Evolutionary conservation across 441 rosid species (phyloP).

Genomic region (Euphorbia celastroides): DNA sequence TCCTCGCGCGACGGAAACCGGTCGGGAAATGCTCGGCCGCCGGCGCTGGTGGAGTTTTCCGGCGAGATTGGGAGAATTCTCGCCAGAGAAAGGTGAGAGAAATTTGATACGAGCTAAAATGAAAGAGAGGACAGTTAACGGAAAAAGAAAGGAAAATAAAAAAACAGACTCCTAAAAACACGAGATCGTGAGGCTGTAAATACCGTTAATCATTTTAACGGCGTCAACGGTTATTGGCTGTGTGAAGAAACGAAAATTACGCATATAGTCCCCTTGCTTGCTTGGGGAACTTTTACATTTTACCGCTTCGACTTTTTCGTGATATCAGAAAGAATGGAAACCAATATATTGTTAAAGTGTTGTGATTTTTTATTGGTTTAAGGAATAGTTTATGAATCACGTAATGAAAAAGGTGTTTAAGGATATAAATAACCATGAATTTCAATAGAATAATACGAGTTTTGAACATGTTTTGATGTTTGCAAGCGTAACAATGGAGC

Average conservation of each 20-base stretch:
- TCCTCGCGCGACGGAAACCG: slow-evolving; percentile 6
- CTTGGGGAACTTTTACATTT: neutral
- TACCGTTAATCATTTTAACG: slow-evolving; percentile 31
- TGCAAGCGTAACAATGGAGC: too few species aligned
- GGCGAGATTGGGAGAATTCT: slow-evolving; percentile 35
- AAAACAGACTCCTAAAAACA: slow-evolving; percentile 25
- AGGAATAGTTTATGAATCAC: too few species aligned
- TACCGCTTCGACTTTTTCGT: neutral
- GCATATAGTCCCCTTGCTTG: neutral
- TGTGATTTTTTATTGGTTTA: too few species aligned
- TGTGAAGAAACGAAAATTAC: neutral
- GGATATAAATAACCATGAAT: too few species aligned
- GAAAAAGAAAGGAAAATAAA: slow-evolving; percentile 12
- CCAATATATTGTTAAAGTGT: too few species aligned
- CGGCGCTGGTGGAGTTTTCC: slow-evolving; percentile 29
- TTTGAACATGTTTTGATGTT: too few species aligned
- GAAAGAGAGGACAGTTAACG: slow-evolving; percentile 1
- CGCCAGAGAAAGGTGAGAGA: slow-evolving; percentile 37
- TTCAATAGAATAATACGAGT: too few species aligned
- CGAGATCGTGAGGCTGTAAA: slow-evolving; percentile 21
- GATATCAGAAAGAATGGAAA: too few species aligned
- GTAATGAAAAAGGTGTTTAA: too few species aligned
- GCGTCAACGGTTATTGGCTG: slow-evolving; percentile 24
- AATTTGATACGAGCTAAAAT: neutral
- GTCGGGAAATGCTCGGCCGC: neutral